Base-by-base conservation (phyloP, 177 flowering plant genomes). In the Tripterygium wilfordii region DNA sequence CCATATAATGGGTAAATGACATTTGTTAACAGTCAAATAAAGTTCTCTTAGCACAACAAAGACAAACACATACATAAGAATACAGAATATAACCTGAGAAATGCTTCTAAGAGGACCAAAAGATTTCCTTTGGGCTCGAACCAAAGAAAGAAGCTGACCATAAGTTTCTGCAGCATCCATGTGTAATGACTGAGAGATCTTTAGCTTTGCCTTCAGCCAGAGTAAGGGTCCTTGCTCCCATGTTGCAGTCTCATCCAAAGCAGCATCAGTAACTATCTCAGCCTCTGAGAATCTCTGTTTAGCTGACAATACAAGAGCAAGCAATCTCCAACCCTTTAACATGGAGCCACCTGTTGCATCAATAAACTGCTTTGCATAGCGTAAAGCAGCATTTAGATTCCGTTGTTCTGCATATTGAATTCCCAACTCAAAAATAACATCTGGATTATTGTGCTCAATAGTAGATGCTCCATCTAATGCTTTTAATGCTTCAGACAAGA, bases 151-250 rank as follows among this genome's bases (percentile, higher is more conserved):
- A 50, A 94, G 86, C 43, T 80, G 58, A 1, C 90, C 70, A 33
- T 81, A 94, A 24, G 88, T 84, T 69, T 94, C 95, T 52, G 87
- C 75, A 20, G 99, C 96, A 61, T 86, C 91, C 80, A 66, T 75
- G 28, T 87, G 85, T 46, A 47, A 64, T 58, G 89, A 82, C 54
- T 68, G 84, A 12, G 75, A 64, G 45, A 73, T 65, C 66, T 87
- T 83, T 53, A 94, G 67, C 66, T 86, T 85, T 26, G 99, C 96
- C 58, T 89, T 94, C 63, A 85, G 64, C 66, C 77, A 75, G 16
- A 94, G 89, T 37, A 94, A 55, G 38, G 97, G 79, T 40, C 91
- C 97, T 72, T 94, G 99, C 51, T 94, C 97, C 99, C 97, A 94
- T 72, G 79, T 94, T 49, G 92, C 63, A 41, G 97, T 89, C 70